Evolutionary conservation across 2,329 filamentous ascomycete species (phyloP).

Genomic region (Fusarium caatingaense): DNA sequence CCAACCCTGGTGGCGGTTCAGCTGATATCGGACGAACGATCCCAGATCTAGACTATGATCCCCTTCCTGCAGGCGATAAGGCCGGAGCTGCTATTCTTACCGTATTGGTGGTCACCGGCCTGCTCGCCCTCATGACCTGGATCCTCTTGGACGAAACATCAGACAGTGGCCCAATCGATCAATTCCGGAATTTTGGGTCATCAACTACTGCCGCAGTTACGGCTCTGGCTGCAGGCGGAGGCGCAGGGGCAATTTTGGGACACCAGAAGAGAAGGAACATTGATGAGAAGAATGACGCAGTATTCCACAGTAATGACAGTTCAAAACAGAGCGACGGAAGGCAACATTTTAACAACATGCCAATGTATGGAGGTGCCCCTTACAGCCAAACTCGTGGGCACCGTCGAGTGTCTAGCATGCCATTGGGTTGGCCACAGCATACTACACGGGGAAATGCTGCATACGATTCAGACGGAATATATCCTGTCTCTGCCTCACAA

Average conservation of each 20-base stretch:
- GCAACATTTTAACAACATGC: slow-evolving; percentile 14
- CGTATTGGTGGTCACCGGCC: slow-evolving; percentile 62
- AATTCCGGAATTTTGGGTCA: slow-evolving; percentile 46
- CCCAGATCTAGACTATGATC: slow-evolving; percentile 43
- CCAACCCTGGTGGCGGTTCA: slow-evolving; percentile 60
- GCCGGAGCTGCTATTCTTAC: slow-evolving; percentile 77
- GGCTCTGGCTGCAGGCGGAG: slow-evolving; percentile 41
- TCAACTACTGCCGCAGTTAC: slow-evolving; percentile 34
- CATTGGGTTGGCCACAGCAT: slow-evolving; percentile 53
- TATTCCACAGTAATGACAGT: slow-evolving; percentile 37
- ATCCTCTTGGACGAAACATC: slow-evolving; percentile 62
- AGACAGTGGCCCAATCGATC: slow-evolving; percentile 48
- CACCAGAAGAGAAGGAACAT: slow-evolving; percentile 29
- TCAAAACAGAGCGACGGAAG: slow-evolving; percentile 38
- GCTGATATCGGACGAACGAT: slow-evolving; percentile 57
- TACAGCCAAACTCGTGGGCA: slow-evolving; percentile 34
- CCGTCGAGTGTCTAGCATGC: slow-evolving; percentile 52
- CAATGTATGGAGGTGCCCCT: slow-evolving; percentile 35
- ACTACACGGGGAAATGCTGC: slow-evolving; percentile 42
- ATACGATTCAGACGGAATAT: slow-evolving; percentile 32
- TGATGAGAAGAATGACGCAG: slow-evolving; percentile 41
- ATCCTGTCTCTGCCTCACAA: slow-evolving; percentile 27
- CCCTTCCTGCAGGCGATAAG: slow-evolving; percentile 67
- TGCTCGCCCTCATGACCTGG: slow-evolving; percentile 65
- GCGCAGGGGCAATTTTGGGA: slow-evolving; percentile 35